Conservation (phyloP, 2,329 filamentous ascomycete species). For the Grosmannia clavigera region DNA sequence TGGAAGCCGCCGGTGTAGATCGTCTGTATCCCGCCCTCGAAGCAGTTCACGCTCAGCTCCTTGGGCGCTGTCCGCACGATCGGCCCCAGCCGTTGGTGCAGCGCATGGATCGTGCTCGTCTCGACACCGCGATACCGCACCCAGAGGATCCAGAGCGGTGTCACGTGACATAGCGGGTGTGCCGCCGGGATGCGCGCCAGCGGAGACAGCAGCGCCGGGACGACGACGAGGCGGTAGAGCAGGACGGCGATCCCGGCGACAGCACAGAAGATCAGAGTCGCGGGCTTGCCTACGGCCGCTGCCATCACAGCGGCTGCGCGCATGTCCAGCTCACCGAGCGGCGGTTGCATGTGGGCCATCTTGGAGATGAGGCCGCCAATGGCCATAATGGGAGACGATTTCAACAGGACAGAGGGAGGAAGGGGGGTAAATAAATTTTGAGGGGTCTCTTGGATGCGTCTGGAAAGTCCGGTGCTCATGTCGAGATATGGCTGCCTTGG, state of each 20-base stretch:
- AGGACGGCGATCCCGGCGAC: background rate
- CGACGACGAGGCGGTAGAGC: background rate
- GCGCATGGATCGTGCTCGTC: conserved; percentile 3
- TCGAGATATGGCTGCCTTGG: no score
- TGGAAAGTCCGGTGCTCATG: no score
- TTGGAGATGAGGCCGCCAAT: background rate
- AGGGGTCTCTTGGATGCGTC: no score
- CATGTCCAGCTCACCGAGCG: background rate
- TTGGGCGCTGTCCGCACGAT: conserved; percentile 6
- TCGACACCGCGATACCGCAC: background rate
- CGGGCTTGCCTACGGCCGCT: background rate
- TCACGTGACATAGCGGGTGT: conserved; percentile 2
- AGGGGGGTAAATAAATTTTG: no score
- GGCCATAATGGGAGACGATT: background rate
- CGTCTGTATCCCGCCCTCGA: conserved; percentile 1
- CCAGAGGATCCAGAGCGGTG: conserved; percentile 4
- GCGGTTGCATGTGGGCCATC: background rate
- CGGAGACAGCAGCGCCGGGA: conserved; percentile 5
- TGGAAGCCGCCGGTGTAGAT: conserved; percentile 1
- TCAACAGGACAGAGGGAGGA: background rate
- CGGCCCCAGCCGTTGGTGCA: conserved; percentile 4
- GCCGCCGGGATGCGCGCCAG: conserved; percentile 3
- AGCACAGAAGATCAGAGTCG: background rate
- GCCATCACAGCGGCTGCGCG: background rate
- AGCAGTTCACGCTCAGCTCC: conserved; percentile 6